These are phyloP conservation scores for Chalciporus piperatoides DNA, from an alignment of 1,284 basidiomycete genomes.

Conservation along the genomic window DNA sequence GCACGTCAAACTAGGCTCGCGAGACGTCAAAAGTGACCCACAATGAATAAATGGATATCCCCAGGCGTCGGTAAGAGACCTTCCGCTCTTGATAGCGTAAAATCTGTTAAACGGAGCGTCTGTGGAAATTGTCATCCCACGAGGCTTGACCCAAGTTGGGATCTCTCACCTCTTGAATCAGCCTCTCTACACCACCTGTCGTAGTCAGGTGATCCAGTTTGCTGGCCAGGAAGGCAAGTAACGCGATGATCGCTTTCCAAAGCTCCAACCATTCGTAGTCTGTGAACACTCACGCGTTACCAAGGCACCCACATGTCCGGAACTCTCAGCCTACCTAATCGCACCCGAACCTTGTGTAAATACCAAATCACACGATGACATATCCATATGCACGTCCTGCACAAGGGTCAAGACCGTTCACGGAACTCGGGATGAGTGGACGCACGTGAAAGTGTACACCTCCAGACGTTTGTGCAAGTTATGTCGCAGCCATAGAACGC, in stretches of 20 bases:
- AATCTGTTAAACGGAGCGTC: conserved; percentile 49
- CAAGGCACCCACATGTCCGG: neutral
- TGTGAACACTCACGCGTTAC: conserved; percentile 22
- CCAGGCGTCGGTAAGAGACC: conserved; percentile 47
- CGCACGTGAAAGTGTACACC: conserved; percentile 52
- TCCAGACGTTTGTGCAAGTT: conserved; percentile 62
- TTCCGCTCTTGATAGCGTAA: conserved; percentile 48
- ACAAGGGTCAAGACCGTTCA: neutral
- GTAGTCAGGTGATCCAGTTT: conserved; percentile 49
- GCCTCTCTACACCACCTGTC: conserved; percentile 46
- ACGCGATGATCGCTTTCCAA: conserved; percentile 52
- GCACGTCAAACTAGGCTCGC: conserved; percentile 2
- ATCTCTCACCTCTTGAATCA: conserved; percentile 48
- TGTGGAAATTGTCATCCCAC: conserved; percentile 20
- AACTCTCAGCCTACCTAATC: conserved; percentile 42
- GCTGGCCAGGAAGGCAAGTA: conserved; percentile 51
- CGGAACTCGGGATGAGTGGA: conserved; percentile 3
- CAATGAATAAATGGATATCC: conserved; percentile 56
- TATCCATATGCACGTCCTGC: conserved; percentile 51
- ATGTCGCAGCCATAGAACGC: conserved; percentile 64
- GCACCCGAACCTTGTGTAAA: conserved; percentile 46
- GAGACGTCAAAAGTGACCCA: conserved; percentile 35
- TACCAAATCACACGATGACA: conserved; percentile 53
- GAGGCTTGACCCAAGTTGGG: neutral
- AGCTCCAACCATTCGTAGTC: conserved; percentile 64